phyloP scores from a whole-genome alignment of 805 yeast genomes.

The Phaffomyces antillensis region DNA sequence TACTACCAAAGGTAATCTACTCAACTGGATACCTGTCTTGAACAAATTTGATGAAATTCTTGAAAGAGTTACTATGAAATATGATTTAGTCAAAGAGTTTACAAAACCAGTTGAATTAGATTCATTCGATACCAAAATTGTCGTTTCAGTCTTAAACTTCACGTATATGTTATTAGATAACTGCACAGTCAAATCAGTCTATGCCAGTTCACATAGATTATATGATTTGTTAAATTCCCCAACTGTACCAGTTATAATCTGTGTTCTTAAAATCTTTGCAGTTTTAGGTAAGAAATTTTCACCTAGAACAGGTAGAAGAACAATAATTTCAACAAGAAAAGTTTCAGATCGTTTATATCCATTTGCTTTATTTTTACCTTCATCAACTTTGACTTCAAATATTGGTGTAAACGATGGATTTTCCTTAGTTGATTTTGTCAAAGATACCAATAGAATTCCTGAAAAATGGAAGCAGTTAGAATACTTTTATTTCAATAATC shows the following conservation, averaged over 20 bases:
- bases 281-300: slow-evolving; percentile 56
- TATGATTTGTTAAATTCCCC: slow-evolving; percentile 52
- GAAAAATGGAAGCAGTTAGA: slow-evolving; percentile 48
- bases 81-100: slow-evolving; percentile 39
- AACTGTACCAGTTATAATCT: slow-evolving; percentile 49
- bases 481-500: slow-evolving; percentile 38
- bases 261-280: slow-evolving; percentile 54
- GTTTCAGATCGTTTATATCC: slow-evolving; percentile 26
- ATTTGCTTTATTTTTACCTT: slow-evolving; percentile 51
- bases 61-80: slow-evolving; percentile 45
- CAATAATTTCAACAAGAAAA: slow-evolving; percentile 18
- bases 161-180: slow-evolving; percentile 58
- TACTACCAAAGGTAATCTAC: slow-evolving; percentile 60
- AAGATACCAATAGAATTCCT: slow-evolving; percentile 40
- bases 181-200: slow-evolving; percentile 60
- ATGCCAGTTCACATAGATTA: slow-evolving; percentile 58
- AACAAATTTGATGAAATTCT: slow-evolving; percentile 68
- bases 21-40: slow-evolving; percentile 70
- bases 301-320: slow-evolving; percentile 26
- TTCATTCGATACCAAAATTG: slow-evolving; percentile 37
- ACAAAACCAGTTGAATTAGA: slow-evolving; percentile 42
- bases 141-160: slow-evolving; percentile 51
- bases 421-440: slow-evolving; percentile 40
- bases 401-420: slow-evolving; percentile 31
- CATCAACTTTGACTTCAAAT: slow-evolving; percentile 28